phyloP scores from a whole-genome alignment of 179 eudicot genomes.

The Actinidia arguta region DNA sequence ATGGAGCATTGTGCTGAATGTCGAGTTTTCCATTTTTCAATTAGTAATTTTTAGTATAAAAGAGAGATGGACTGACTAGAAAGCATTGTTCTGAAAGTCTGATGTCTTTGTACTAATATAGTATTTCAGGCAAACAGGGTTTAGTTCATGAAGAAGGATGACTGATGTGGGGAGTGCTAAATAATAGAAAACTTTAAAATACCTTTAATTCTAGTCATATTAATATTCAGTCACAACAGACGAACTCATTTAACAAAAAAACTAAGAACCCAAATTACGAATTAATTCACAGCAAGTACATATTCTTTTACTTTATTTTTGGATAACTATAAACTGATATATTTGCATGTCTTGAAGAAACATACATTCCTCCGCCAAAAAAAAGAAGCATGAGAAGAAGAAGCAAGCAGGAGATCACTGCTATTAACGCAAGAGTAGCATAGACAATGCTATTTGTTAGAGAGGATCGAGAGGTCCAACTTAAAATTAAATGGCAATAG shows the following conservation, averaged over 20 bases:
- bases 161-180: background rate
- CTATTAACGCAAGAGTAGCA: no score
- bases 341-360: background rate
- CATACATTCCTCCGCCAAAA: background rate
- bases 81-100: background rate
- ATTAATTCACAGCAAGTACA: background rate
- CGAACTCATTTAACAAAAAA: no score
- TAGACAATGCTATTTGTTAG: no score
- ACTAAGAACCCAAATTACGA: no score
- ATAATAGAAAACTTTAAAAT: background rate
- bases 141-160: background rate
- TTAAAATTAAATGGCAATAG: no score
- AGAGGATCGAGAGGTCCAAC: no score
- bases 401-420: slow-evolving; percentile 10
- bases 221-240: no score
- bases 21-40: background rate
- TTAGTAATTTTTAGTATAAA: background rate
- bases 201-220: background rate
- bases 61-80: background rate
- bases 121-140: background rate
- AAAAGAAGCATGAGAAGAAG: no score
- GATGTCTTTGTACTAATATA: background rate
- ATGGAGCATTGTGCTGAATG: background rate
- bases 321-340: background rate
- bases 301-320: background rate